Percentiles rank a stretch among this genome's conserved stretches.
Conservation (phyloP, 1,284 basidiomycete species). For the Wallemia mellicola region DNA sequence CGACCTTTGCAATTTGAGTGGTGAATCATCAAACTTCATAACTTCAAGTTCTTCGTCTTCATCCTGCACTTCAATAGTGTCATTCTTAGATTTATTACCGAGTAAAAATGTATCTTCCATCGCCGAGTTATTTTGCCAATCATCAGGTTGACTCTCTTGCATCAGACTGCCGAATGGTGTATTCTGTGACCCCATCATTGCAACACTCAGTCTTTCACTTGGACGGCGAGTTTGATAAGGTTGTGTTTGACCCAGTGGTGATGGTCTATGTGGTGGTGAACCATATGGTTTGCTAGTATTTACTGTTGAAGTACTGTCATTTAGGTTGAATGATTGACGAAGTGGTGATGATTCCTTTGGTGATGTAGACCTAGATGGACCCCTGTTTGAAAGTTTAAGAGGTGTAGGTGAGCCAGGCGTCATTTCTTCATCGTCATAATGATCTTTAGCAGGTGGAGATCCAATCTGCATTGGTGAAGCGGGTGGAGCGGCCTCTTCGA, state of each 20-base stretch:
- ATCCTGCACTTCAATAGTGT: neutral
- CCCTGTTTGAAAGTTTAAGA: neutral
- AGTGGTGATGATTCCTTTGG: neutral
- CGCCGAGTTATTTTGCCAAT: neutral
- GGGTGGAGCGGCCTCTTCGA: neutral
- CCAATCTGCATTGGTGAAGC: neutral
- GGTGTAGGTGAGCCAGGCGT: neutral
- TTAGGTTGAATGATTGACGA: neutral
- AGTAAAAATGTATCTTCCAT: neutral
- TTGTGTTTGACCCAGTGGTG: neutral
- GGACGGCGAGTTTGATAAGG: neutral
- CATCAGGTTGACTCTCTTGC: neutral
- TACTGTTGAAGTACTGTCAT: neutral
- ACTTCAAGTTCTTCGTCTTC: neutral
- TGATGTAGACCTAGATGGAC: neutral
- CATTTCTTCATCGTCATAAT: neutral
- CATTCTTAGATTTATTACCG: neutral
- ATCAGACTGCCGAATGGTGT: neutral
- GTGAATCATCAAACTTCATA: neutral
- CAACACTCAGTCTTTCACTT: neutral
- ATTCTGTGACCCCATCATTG: neutral
- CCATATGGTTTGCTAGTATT: neutral
- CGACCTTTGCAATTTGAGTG: neutral
- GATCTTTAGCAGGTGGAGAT: neutral
- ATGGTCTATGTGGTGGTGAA: neutral